phyloP scores from a whole-genome alignment of 495 filamentous ascomycete genomes.

The Penicillium alfredii region DNA sequence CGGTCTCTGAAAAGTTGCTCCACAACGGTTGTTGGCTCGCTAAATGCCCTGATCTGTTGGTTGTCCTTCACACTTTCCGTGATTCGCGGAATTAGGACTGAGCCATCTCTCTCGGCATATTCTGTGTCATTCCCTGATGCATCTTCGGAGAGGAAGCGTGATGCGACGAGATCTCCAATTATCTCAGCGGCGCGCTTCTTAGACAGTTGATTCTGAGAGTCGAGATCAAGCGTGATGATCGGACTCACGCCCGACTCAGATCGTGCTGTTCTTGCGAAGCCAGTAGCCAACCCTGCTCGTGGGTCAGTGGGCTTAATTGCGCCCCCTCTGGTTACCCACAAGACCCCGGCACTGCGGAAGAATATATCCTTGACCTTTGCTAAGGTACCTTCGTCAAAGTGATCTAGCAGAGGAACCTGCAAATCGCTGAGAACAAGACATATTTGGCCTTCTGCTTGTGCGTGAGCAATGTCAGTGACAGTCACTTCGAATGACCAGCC shows the following conservation, averaged over 20 bases:
- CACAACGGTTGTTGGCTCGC: background rate
- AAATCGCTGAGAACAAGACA: conserved; percentile 22
- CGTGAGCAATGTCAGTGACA: conserved; percentile 4
- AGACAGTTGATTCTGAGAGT: conserved; percentile 4
- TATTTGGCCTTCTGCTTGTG: conserved; percentile 11
- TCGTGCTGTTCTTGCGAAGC: conserved; percentile 29
- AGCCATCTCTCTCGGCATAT: conserved; percentile 18
- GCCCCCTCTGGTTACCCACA: conserved; percentile 27
- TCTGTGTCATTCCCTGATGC: conserved; percentile 13
- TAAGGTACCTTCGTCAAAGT: conserved; percentile 3
- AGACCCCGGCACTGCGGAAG: conserved; percentile 13
- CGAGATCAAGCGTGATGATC: conserved; percentile 27
- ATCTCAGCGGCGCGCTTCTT: conserved; percentile 1
- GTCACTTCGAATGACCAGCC: background rate
- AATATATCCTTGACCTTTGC: conserved; percentile 20
- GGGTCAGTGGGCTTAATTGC: conserved; percentile 12
- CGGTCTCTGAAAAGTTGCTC: conserved; percentile 11
- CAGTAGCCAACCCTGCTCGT: conserved; percentile 15
- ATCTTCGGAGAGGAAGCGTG: conserved; percentile 8
- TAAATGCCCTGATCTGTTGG: conserved; percentile 1
- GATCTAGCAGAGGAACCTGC: conserved; percentile 3
- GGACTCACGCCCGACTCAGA: conserved; percentile 22
- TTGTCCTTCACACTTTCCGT: conserved; percentile 12
- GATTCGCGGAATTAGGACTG: conserved; percentile 20
- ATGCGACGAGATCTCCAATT: conserved; percentile 11